A percentile compares a stretch with the other conserved stretches of the same genome.
Conservation (phyloP, 208 protist species). For the Vickermania spadyakhi region DNA sequence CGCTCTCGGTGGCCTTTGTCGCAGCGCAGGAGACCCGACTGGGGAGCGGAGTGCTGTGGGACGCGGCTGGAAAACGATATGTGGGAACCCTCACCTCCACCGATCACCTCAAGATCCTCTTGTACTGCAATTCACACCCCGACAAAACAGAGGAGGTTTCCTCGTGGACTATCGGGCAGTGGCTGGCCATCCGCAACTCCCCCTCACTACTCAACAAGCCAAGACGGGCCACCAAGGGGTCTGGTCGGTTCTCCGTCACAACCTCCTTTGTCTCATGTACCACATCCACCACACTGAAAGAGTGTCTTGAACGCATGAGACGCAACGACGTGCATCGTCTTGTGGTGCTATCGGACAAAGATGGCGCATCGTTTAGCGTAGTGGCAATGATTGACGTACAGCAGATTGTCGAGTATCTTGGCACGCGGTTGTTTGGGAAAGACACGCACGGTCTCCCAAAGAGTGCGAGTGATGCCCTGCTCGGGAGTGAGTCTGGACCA, state of each 20-base stretch:
- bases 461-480: conserved; percentile 3
- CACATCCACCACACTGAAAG: conserved; percentile 45
- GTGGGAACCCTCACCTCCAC: conserved; percentile 73
- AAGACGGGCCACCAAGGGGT: not conserved
- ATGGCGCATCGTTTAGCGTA: conserved; percentile 40
- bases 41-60: conserved; percentile 75
- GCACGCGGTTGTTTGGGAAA: conserved; percentile 68
- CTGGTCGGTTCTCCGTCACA: not conserved
- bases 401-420: conserved; percentile 79
- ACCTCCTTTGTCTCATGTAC: conserved; percentile 38
- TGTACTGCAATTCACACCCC: conserved; percentile 63
- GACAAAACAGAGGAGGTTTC: conserved; percentile 44
- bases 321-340: conserved; percentile 44
- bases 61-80: conserved; percentile 32
- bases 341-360: conserved; percentile 63
- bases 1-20: conserved; percentile 76
- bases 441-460: conserved; percentile 29
- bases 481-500: not conserved
- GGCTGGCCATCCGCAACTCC: conserved; percentile 22
- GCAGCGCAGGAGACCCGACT: conserved; percentile 82
- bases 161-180: conserved; percentile 58
- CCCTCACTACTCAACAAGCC: conserved; percentile 8
- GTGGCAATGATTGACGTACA: conserved; percentile 71
- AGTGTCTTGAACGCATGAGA: conserved; percentile 61
- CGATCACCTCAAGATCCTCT: conserved; percentile 82